A percentile compares a stretch with the other conserved stretches of the same genome.
phyloP scores from a whole-genome alignment of 225 moss, liverwort and hornwort species.

The Pleurozium schreberi region DNA sequence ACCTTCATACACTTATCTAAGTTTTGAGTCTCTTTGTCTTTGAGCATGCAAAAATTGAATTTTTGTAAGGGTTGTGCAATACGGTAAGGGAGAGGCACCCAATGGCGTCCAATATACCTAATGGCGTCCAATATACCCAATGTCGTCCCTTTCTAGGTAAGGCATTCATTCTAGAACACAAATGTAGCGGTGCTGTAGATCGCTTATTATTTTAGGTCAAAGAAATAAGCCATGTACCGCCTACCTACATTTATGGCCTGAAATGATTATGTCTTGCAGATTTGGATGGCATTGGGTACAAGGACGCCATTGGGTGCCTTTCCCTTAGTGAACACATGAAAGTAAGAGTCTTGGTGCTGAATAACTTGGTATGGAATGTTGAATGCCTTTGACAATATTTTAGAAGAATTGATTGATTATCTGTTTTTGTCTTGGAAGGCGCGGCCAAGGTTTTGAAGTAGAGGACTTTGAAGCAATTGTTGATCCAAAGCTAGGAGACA shows the following conservation, averaged over 20 bases:
- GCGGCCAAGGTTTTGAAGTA: not conserved
- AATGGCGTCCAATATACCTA: no score
- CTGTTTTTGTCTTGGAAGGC: not conserved
- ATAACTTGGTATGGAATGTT: not conserved
- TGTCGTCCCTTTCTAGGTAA: no score
- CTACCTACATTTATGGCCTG: no score
- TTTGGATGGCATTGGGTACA: no score
- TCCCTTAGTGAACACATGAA: not conserved
- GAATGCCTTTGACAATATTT: not conserved
- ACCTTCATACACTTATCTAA: not conserved
- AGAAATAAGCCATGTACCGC: no score
- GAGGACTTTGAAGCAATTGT: slow-evolving; percentile 15
- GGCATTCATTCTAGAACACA: no score
- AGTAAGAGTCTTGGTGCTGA: not conserved
- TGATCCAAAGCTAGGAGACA: slow-evolving; percentile 5
- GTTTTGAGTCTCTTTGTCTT: not conserved
- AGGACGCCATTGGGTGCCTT: no score
- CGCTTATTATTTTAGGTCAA: no score
- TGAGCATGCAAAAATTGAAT: not conserved
- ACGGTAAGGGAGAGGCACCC: no score
- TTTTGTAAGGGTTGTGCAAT: not conserved
- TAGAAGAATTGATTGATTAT: not conserved
- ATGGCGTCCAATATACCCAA: no score
- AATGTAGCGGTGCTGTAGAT: no score
- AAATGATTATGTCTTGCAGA: no score